Percentiles rank a stretch among this genome's conserved stretches.
Evolutionary conservation across 306 rosid species (phyloP).

Genomic region (Bauhinia variegata): DNA sequence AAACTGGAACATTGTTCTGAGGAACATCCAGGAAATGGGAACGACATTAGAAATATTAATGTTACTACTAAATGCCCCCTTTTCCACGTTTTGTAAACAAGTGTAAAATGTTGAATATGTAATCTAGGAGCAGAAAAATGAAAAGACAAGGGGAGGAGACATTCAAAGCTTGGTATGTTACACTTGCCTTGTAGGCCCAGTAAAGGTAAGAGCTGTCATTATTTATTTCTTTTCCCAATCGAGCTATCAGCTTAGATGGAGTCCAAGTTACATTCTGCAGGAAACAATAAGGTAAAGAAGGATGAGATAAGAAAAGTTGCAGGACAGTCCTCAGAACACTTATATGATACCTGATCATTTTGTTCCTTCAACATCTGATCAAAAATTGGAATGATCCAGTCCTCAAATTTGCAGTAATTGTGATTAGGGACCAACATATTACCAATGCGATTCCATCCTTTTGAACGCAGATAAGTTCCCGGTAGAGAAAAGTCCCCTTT

Average conservation of each 20-base stretch:
- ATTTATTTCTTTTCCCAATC: conserved; percentile 88
- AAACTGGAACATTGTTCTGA: conserved; percentile 90
- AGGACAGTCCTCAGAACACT: no score
- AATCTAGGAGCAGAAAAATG: background rate
- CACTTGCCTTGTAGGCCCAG: conserved; percentile 88
- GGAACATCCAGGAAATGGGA: conserved; percentile 29
- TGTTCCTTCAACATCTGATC: conserved; percentile 93
- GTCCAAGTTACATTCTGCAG: conserved; percentile 77
- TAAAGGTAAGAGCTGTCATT: conserved; percentile 82
- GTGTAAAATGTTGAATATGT: background rate
- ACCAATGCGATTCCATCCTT: conserved; percentile 93
- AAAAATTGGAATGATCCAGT: conserved; percentile 91
- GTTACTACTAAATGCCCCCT: background rate
- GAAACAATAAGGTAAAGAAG: conserved; percentile 1
- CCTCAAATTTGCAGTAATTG: conserved; percentile 93
- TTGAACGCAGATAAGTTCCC: conserved; percentile 76
- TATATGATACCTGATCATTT: conserved; percentile 56
- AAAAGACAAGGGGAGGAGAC: conserved; percentile 10
- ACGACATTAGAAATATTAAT: background rate
- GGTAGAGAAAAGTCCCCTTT: conserved; percentile 78
- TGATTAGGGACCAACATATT: conserved; percentile 89
- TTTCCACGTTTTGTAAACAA: background rate
- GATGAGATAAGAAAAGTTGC: background rate
- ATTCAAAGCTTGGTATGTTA: conserved; percentile 15
- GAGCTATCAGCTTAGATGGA: conserved; percentile 81